Conservation (phyloP, 495 filamentous ascomycete genomes). For the Pyronema domesticum region DNA sequence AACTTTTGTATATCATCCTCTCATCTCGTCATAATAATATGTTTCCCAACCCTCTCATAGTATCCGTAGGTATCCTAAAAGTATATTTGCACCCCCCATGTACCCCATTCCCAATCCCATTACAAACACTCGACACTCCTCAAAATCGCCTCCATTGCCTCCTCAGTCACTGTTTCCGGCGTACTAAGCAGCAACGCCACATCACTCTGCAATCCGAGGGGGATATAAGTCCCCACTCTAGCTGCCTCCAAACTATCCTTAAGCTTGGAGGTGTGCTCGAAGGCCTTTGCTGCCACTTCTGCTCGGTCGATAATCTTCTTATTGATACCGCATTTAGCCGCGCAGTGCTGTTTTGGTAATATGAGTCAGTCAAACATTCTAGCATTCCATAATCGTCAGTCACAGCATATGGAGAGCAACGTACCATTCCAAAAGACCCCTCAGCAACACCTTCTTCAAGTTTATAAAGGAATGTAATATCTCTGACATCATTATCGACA, state of each 20-base stretch:
- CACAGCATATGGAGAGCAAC: not conserved
- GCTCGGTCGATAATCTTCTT: constrained; percentile 65
- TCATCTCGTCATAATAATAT: too few relatives aligned
- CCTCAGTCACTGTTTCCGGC: constrained; percentile 3
- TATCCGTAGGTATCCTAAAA: too few relatives aligned
- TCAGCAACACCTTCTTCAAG: constrained; percentile 90
- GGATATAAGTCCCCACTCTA: constrained; percentile 57
- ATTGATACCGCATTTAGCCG: constrained; percentile 90
- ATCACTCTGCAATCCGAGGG: constrained; percentile 82
- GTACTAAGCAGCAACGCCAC: constrained; percentile 36
- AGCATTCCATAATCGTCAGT: too few relatives aligned
- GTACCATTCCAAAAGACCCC: constrained; percentile 83
- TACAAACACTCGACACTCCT: constrained; percentile 14
- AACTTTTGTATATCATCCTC: too few relatives aligned
- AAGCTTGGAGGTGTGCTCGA: constrained; percentile 83
- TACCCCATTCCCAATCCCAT: too few relatives aligned
- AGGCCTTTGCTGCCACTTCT: constrained; percentile 76
- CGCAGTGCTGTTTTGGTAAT: constrained; percentile 45
- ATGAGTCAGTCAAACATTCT: not conserved
- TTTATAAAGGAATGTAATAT: constrained; percentile 89
- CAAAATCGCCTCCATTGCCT: constrained; percentile 17
- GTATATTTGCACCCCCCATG: too few relatives aligned
- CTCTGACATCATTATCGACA: constrained; percentile 67
- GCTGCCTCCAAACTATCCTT: constrained; percentile 75
- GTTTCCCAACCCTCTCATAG: too few relatives aligned